Evolutionary conservation across 495 filamentous ascomycete genomes (phyloP).

Genomic region (Penicillium pancosmium): DNA sequence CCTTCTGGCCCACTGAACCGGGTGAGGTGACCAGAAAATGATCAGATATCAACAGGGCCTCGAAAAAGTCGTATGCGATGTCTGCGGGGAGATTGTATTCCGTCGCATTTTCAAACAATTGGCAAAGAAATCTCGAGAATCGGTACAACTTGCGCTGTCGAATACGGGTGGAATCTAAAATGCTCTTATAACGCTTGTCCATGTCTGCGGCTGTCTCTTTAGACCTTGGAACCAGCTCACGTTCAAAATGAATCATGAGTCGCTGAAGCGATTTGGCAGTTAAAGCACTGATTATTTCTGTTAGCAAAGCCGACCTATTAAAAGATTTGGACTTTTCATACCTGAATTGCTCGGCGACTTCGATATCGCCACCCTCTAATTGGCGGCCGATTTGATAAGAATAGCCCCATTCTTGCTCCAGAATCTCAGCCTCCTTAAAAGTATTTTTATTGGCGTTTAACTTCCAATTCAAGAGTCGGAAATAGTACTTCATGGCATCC

Average conservation of each 20-base stretch:
- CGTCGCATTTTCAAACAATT: slow-evolving; percentile 93
- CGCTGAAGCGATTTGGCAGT: slow-evolving; percentile 89
- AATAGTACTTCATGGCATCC: slow-evolving; percentile 95
- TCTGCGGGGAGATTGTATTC: slow-evolving; percentile 80
- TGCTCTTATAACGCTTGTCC: slow-evolving; percentile 94
- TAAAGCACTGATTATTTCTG: slow-evolving; percentile 58
- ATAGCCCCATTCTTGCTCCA: slow-evolving; percentile 97
- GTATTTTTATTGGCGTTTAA: slow-evolving; percentile 97
- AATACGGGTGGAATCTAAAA: slow-evolving; percentile 91
- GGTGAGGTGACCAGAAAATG: slow-evolving; percentile 74
- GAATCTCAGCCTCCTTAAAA: slow-evolving; percentile 96
- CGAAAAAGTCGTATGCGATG: slow-evolving; percentile 71
- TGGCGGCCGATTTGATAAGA: slow-evolving; percentile 88
- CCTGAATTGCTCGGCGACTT: slow-evolving; percentile 99
- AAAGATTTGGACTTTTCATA: slow-evolving; percentile 24
- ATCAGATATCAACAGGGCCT: slow-evolving; percentile 77
- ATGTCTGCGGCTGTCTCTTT: slow-evolving; percentile 86
- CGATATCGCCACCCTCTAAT: slow-evolving; percentile 88
- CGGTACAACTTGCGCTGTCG: slow-evolving; percentile 86
- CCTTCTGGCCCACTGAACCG: slow-evolving; percentile 64
- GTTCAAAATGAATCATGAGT: slow-evolving; percentile 87
- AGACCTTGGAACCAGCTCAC: slow-evolving; percentile 78
- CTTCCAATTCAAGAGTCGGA: slow-evolving; percentile 96
- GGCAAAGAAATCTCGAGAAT: slow-evolving; percentile 84
- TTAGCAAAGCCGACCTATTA: slow-evolving; percentile 21